Evolutionary conservation across 1,284 basidiomycete genomes (phyloP), one percentile per base, ranked within the genome.

Genomic region (Ganoderma leucocontextum): DNA sequence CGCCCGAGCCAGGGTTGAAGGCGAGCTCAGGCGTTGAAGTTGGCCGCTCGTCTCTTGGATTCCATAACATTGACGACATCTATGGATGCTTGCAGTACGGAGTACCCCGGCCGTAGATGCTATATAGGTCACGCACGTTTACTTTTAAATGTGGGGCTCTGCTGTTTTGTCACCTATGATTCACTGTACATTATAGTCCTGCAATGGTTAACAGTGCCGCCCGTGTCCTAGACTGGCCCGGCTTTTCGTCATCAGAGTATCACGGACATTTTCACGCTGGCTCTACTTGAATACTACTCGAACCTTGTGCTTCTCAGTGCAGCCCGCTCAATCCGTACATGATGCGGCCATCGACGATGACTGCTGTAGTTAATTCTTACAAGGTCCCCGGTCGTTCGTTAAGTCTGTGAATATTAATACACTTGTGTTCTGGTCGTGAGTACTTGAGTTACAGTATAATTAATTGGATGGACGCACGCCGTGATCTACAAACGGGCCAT

Each of bases 1-100:
- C 35, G 33, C 35, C 36, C 35, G 0, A 38, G 55, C 35, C 55
- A 58, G 55, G 52, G 55, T 38, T 60, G 59, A 60, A 62, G 60
- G 4, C 17, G 13, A 44, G 17, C 4, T 17, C 4, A 19, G 19
- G 38, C 10, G 7, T 35, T 19, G 19, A n/a, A 25, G 22, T 22
- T 61, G 42, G 25, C 19, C 29, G 29, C 12, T 33, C 53, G 53
- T 10, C 29, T 38, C 35, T 58, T 19, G 35, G 33, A 39, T 4
- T 38, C 38, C 38, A 7, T 57, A 57, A 57, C 7, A 22, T 39
- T n/a, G n/a, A n/a, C n/a, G n/a, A n/a, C n/a, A n/a, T n/a, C n/a
- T n/a, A n/a, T n/a, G n/a, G n/a, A n/a, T n/a, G n/a, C n/a, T n/a
- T n/a, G n/a, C n/a, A n/a, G n/a, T n/a, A n/a, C n/a, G n/a, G n/a